A percentile compares a stretch with the other conserved stretches of the same genome.
Conservation (phyloP, 176 grass and related monocot species). For the Pontederia paniculata region DNA sequence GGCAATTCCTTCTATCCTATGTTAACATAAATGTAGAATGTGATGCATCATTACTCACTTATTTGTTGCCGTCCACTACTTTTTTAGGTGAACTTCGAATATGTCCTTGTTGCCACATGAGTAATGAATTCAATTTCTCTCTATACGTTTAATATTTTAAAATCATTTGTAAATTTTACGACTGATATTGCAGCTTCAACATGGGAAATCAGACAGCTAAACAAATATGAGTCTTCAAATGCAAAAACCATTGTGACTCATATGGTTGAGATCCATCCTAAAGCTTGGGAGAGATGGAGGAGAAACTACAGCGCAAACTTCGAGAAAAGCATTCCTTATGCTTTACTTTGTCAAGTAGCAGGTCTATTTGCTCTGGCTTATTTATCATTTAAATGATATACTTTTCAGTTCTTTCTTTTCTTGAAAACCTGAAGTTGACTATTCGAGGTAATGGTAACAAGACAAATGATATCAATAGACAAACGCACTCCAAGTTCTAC, state of each 20-base stretch:
- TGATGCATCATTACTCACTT: too few relatives aligned
- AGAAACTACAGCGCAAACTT: constrained; percentile 47
- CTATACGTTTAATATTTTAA: too few relatives aligned
- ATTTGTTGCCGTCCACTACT: too few relatives aligned
- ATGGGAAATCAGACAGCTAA: constrained; percentile 84
- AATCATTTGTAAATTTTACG: not conserved
- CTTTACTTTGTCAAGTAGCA: constrained; percentile 90
- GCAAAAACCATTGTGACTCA: constrained; percentile 74
- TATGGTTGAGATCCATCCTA: constrained; percentile 53
- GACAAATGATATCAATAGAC: too few relatives aligned
- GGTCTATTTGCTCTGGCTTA: constrained; percentile 23
- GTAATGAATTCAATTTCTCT: not conserved
- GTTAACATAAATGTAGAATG: too few relatives aligned
- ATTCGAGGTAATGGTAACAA: too few relatives aligned
- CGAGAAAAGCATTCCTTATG: constrained; percentile 75
- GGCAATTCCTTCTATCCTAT: too few relatives aligned
- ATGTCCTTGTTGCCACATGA: too few relatives aligned
- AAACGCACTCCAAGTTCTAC: too few relatives aligned
- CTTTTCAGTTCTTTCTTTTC: not conserved
- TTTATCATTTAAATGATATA: not conserved
- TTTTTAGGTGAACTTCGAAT: too few relatives aligned
- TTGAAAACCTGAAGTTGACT: too few relatives aligned
- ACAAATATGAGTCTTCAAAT: constrained; percentile 20
- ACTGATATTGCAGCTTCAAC: constrained; percentile 60
- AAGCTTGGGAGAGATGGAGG: constrained; percentile 77